phyloP scores from a whole-genome alignment of 2,329 filamentous ascomycete species.

The Aureobasidium sp. region DNA sequence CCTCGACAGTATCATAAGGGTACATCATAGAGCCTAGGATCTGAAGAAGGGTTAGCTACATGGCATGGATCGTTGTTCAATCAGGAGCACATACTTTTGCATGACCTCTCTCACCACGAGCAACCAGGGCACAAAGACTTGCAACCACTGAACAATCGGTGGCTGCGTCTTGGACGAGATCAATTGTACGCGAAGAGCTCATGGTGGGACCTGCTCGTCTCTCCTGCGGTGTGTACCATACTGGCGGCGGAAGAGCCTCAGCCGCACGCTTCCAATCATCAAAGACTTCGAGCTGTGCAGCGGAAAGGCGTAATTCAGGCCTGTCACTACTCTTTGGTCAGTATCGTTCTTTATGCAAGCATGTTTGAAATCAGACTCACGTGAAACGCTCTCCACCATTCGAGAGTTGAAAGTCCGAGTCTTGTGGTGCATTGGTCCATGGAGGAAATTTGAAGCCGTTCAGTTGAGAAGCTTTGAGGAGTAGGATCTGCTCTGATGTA shows the following conservation, averaged over 20 bases:
- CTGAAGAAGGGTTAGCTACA: conserved; percentile 31
- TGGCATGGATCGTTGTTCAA: neutral
- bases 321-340: conserved; percentile 48
- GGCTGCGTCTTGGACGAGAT: conserved; percentile 90
- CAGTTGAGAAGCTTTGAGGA: conserved; percentile 68
- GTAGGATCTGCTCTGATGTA: conserved; percentile 63
- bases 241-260: conserved; percentile 51
- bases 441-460: conserved; percentile 78
- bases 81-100: conserved; percentile 46
- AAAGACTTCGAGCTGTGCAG: conserved; percentile 66
- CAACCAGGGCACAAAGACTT: conserved; percentile 75
- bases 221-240: conserved; percentile 26
- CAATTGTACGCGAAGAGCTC: conserved; percentile 51
- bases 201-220: conserved; percentile 42
- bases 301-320: conserved; percentile 61
- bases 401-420: conserved; percentile 51
- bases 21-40: conserved; percentile 64
- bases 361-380: conserved; percentile 39
- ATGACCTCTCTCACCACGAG: conserved; percentile 59
- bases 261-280: conserved; percentile 70
- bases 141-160: conserved; percentile 97
- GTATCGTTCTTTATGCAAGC: neutral
- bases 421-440: conserved; percentile 59
- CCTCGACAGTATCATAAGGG: conserved; percentile 56
- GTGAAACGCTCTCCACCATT: conserved; percentile 49